phyloP scores from a whole-genome alignment of 331 rosid species.

The Arachis monticola region DNA sequence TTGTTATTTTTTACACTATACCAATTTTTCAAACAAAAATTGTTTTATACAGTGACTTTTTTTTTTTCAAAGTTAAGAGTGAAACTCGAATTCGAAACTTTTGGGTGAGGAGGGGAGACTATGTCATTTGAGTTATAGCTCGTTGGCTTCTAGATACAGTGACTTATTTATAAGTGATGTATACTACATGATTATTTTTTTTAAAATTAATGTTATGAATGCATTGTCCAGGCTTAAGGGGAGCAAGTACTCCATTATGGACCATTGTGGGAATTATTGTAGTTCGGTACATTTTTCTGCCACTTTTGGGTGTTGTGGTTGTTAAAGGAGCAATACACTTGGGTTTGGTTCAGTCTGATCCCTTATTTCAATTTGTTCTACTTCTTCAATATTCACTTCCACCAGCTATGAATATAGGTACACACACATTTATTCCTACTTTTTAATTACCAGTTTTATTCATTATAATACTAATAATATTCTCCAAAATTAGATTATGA shows the following conservation, averaged over 20 bases:
- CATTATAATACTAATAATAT: too few relatives aligned
- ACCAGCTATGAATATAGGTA: constrained; percentile 69
- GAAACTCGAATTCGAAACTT: too few relatives aligned
- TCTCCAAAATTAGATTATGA: too few relatives aligned
- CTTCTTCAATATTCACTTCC: constrained; percentile 62
- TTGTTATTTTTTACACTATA: too few relatives aligned
- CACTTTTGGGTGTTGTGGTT: constrained; percentile 45
- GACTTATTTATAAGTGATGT: too few relatives aligned
- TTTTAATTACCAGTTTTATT: background rate
- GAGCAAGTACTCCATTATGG: constrained; percentile 40
- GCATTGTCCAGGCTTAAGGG: constrained; percentile 45
- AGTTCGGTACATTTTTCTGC: constrained; percentile 48
- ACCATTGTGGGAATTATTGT: constrained; percentile 45
- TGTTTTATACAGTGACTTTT: too few relatives aligned
- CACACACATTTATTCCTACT: background rate
- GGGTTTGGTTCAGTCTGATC: constrained; percentile 51
- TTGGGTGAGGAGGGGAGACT: too few relatives aligned
- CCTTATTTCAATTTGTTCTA: constrained; percentile 50
- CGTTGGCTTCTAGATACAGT: too few relatives aligned
- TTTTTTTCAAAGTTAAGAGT: too few relatives aligned
- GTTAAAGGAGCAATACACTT: constrained; percentile 46
- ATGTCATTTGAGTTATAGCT: too few relatives aligned
- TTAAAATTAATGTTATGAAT: background rate
- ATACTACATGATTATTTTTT: too few relatives aligned
- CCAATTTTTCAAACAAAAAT: too few relatives aligned